Conservation (phyloP, 2,329 filamentous ascomycete genomes). For the Thermoascus crustaceus region DNA sequence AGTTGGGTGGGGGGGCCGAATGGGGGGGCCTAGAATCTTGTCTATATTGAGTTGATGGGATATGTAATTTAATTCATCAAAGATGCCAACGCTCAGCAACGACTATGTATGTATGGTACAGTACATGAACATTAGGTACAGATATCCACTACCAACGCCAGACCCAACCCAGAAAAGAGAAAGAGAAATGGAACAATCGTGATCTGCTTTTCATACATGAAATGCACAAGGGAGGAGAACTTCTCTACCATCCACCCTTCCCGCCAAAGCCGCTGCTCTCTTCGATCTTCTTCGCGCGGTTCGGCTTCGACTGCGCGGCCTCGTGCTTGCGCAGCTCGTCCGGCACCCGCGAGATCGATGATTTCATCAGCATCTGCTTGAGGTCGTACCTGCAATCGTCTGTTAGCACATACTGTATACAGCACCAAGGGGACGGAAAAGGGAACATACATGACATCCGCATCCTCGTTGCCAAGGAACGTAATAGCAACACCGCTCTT, state of each 20-base stretch:
- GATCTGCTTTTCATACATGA: not conserved
- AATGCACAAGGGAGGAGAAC: not conserved
- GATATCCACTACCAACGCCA: too few relatives aligned
- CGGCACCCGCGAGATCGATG: conserved; percentile 75
- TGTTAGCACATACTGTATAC: conserved; percentile 10
- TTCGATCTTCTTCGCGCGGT: conserved; percentile 43
- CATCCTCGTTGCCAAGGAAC: conserved; percentile 84
- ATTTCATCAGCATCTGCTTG: conserved; percentile 92
- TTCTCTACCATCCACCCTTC: conserved; percentile 25
- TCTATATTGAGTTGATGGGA: too few relatives aligned
- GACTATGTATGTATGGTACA: too few relatives aligned
- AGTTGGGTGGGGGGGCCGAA: too few relatives aligned
- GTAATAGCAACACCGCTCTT: conserved; percentile 96
- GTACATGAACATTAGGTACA: too few relatives aligned
- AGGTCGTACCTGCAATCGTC: conserved; percentile 58
- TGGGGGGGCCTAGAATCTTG: too few relatives aligned
- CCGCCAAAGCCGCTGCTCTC: conserved; percentile 29
- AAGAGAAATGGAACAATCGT: too few relatives aligned
- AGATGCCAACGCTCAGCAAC: too few relatives aligned
- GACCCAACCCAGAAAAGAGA: too few relatives aligned
- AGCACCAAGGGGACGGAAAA: conserved; percentile 2
- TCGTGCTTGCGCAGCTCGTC: conserved; percentile 87
- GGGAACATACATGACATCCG: conserved; percentile 64
- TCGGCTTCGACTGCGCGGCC: conserved; percentile 75
- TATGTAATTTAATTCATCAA: too few relatives aligned